A percentile compares a stretch with the other conserved stretches of the same genome.
phyloP scores from a whole-genome alignment of 768 basidiomycete species.

The Termitomyces bulborhizus region DNA sequence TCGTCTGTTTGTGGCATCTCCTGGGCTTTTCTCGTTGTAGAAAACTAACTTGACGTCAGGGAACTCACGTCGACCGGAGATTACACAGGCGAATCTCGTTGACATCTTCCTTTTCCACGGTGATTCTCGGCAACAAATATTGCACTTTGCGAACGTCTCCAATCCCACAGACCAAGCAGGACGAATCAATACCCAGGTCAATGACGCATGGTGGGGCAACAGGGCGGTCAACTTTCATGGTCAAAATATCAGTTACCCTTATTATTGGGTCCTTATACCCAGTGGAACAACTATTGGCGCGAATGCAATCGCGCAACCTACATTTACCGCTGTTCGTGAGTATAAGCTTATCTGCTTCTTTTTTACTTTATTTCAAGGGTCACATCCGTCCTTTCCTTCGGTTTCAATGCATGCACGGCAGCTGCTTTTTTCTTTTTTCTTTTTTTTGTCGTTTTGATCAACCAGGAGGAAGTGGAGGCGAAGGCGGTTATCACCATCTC shows the following conservation, averaged over 20 bases:
- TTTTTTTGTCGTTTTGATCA: background rate
- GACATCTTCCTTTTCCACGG: conserved; percentile 76
- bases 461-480: background rate
- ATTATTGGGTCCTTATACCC: conserved; percentile 73
- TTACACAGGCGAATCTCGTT: conserved; percentile 57
- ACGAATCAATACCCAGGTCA: conserved; percentile 43
- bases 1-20: conserved; percentile 62
- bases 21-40: conserved; percentile 9
- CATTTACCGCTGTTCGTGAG: conserved; percentile 78
- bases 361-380: background rate
- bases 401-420: background rate
- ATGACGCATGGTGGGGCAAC: conserved; percentile 72
- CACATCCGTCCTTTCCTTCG: background rate
- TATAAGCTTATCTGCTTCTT: conserved; percentile 18
- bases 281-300: conserved; percentile 49
- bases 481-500: too few relatives aligned
- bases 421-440: too few relatives aligned
- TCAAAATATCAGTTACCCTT: conserved; percentile 56
- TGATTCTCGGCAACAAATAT: conserved; percentile 50
- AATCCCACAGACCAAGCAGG: conserved; percentile 55
- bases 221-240: conserved; percentile 45
- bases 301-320: conserved; percentile 58
- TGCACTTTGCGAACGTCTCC: conserved; percentile 30
- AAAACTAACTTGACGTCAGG: conserved; percentile 33
- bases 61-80: conserved; percentile 67